Evolutionary conservation across 768 basidiomycete genomes (phyloP).

Genomic region (Lactifluus piperatus): DNA sequence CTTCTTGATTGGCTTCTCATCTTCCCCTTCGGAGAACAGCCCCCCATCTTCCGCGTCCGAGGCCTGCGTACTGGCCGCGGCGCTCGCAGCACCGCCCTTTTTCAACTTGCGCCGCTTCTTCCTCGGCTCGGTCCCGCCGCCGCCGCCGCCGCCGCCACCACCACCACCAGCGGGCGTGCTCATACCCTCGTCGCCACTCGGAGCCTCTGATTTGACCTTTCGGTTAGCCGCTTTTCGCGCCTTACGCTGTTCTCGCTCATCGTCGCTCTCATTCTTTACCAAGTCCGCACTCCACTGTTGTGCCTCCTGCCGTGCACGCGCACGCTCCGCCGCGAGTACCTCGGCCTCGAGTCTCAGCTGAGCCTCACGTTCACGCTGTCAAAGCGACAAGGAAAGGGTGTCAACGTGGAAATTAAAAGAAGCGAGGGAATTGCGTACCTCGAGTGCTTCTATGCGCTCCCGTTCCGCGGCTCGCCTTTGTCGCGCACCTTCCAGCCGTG

Average conservation of each 20-base stretch:
- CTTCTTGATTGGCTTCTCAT: slow-evolving; percentile 61
- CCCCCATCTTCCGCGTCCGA: slow-evolving; percentile 57
- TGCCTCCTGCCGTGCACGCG: slow-evolving; percentile 67
- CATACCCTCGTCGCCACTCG: slow-evolving; percentile 30
- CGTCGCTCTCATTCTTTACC: slow-evolving; percentile 60
- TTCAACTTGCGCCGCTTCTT: slow-evolving; percentile 69
- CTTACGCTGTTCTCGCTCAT: slow-evolving; percentile 60
- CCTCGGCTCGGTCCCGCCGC: slow-evolving; percentile 35
- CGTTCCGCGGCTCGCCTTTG: slow-evolving; percentile 74
- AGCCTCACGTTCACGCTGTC: slow-evolving; percentile 52
- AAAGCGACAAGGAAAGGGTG: not conserved
- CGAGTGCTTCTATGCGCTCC: slow-evolving; percentile 50
- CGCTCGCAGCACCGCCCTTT: slow-evolving; percentile 38
- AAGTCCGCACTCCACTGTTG: slow-evolving; percentile 62
- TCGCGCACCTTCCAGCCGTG: slow-evolving; percentile 69
- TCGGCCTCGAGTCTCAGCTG: slow-evolving; percentile 62
- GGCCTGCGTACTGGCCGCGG: slow-evolving; percentile 33
- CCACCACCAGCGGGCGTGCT: slow-evolving; percentile 32
- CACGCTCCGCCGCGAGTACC: slow-evolving; percentile 71
- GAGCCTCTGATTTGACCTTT: slow-evolving; percentile 36
- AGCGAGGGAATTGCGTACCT: slow-evolving; percentile 38
- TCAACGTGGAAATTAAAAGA: too few relatives aligned
- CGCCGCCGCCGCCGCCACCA: slow-evolving; percentile 23
- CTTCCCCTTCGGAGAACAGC: slow-evolving; percentile 62
- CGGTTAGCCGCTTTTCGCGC: slow-evolving; percentile 43